These are phyloP conservation scores for Leishmania braziliensis DNA, from an alignment of 208 protist genomes.

Conservation along the genomic window DNA sequence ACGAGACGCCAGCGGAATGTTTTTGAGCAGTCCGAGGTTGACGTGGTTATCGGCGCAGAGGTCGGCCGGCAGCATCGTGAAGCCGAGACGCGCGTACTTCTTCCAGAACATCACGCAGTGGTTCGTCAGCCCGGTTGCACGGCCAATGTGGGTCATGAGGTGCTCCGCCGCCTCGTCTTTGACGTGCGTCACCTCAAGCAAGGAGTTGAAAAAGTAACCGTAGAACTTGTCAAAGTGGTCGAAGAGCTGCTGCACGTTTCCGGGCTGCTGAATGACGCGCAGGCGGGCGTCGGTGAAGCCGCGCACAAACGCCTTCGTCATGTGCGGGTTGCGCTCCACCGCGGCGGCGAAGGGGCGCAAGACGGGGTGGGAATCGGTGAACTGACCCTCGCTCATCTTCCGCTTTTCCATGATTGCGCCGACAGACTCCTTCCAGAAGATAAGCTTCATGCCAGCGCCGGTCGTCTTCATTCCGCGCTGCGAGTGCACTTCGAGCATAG, in stretches of 20 bases:
- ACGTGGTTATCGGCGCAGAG: conserved; percentile 89
- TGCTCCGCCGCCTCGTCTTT: conserved; percentile 87
- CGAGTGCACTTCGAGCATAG: conserved; percentile 88
- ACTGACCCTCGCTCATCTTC: conserved; percentile 70
- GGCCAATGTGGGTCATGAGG: conserved; percentile 84
- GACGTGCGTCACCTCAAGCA: conserved; percentile 76
- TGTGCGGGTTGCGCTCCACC: conserved; percentile 66
- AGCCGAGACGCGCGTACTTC: conserved; percentile 87
- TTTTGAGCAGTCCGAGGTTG: conserved; percentile 83
- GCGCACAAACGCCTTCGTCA: conserved; percentile 89
- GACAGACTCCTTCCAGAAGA: conserved; percentile 88
- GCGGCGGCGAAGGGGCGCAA: conserved; percentile 77
- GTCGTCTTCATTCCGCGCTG: conserved; percentile 88
- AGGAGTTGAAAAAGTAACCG: conserved; percentile 90
- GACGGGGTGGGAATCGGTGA: conserved; percentile 88
- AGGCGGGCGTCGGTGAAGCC: conserved; percentile 89
- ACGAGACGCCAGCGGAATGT: conserved; percentile 78
- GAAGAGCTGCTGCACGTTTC: conserved; percentile 88
- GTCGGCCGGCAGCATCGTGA: conserved; percentile 89
- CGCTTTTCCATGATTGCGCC: conserved; percentile 68
- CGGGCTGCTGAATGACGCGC: conserved; percentile 82
- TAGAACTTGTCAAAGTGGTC: conserved; percentile 93
- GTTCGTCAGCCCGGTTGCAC: conserved; percentile 79
- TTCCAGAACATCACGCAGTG: conserved; percentile 94
- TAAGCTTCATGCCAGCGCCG: conserved; percentile 89